These are phyloP conservation scores for Chaetomiaceae sp. DNA, from an alignment of 2,329 filamentous ascomycete genomes.

Conservation along the genomic window DNA sequence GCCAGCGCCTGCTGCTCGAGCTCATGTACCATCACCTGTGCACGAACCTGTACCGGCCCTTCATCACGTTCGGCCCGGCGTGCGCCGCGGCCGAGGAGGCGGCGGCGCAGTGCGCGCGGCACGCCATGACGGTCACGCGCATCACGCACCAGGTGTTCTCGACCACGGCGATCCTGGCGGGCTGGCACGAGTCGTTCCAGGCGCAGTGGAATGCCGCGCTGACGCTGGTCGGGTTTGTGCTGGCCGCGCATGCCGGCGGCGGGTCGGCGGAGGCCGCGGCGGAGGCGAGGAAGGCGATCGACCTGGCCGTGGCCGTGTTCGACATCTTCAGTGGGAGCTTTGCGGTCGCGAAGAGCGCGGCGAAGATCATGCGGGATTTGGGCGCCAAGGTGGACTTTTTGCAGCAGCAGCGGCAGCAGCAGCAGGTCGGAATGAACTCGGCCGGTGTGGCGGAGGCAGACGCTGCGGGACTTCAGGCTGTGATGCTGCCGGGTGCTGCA, in stretches of 20 bases:
- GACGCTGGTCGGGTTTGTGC: slow-evolving; percentile 35
- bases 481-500: not conserved
- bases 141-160: slow-evolving; percentile 33
- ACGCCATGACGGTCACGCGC: slow-evolving; percentile 32
- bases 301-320: slow-evolving; percentile 39
- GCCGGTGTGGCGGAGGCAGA: not conserved
- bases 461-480: not conserved
- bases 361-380: slow-evolving; percentile 30
- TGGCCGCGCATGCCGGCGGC: slow-evolving; percentile 32
- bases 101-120: slow-evolving; percentile 28
- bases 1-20: slow-evolving; percentile 37
- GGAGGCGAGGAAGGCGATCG: slow-evolving; percentile 39
- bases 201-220: slow-evolving; percentile 39
- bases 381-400: slow-evolving; percentile 1
- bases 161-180: slow-evolving; percentile 28
- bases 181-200: slow-evolving; percentile 36
- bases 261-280: slow-evolving; percentile 24
- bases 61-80: slow-evolving; percentile 30
- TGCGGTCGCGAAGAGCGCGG: slow-evolving; percentile 31
- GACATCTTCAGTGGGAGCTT: slow-evolving; percentile 41
- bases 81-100: slow-evolving; percentile 24
- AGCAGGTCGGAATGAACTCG: not conserved
- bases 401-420: not conserved
- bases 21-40: slow-evolving; percentile 35
- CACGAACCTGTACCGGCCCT: slow-evolving; percentile 34